These are phyloP conservation scores for Fraxinus quadrangulata DNA, from an alignment of 257 asterid genomes.

Conservation along the genomic window DNA sequence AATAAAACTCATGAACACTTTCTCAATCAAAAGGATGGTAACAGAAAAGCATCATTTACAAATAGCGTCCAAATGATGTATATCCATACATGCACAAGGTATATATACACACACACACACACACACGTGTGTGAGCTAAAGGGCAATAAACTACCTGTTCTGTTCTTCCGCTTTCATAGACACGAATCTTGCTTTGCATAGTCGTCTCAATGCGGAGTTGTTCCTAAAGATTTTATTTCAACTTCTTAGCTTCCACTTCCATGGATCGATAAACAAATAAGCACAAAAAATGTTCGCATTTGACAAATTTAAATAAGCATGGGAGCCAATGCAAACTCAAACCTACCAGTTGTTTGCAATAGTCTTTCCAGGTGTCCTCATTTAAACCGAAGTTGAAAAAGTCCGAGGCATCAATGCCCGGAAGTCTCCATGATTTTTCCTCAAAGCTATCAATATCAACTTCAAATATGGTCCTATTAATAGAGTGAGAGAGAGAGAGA, in stretches of 20 bases:
- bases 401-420: constrained; percentile 75
- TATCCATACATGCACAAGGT: background rate
- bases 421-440: constrained; percentile 94
- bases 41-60: constrained; percentile 15
- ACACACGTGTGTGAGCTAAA: constrained; percentile 13
- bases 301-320: background rate
- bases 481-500: background rate
- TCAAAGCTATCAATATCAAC: constrained; percentile 96
- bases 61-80: constrained; percentile 7
- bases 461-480: constrained; percentile 91
- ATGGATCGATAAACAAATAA: constrained; percentile 8
- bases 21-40: background rate
- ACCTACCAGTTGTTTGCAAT: constrained; percentile 93
- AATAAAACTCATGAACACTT: background rate
- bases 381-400: constrained; percentile 89
- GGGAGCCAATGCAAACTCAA: constrained; percentile 13
- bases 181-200: constrained; percentile 95
- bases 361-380: constrained; percentile 96
- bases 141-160: constrained; percentile 69
- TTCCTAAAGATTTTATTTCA: constrained; percentile 60
- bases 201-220: constrained; percentile 89
- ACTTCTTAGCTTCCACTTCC: constrained; percentile 30
- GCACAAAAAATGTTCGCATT: background rate
- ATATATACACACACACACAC: background rate
- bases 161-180: constrained; percentile 88